Conservation (phyloP, 306 rosid species). For the Casuarina cunninghamiana region DNA sequence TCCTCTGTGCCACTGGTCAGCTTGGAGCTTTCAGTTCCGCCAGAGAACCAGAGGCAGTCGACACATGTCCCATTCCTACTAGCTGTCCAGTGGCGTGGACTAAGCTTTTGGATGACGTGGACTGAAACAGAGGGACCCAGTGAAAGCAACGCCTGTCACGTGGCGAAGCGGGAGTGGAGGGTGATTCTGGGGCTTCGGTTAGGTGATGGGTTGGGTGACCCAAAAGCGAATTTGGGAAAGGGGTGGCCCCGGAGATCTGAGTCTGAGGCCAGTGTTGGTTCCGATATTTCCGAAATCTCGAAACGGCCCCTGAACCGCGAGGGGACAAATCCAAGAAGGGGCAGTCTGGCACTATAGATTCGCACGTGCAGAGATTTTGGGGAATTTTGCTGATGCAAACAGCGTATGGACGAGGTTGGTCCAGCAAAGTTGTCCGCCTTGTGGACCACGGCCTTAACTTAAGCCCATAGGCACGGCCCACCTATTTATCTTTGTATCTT, state of each 20-base stretch:
- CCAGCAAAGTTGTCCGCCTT: neutral
- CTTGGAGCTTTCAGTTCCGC: neutral
- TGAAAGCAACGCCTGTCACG: neutral
- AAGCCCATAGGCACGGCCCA: no score
- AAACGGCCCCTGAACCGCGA: neutral
- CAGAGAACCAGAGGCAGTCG: no score
- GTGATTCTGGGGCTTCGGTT: neutral
- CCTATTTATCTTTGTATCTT: no score
- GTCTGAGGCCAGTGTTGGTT: neutral
- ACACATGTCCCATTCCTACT: neutral
- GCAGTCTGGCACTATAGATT: slow-evolving; percentile 19
- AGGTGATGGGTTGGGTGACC: neutral
- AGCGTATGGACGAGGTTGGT: neutral
- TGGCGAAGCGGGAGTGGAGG: neutral
- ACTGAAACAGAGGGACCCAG: neutral
- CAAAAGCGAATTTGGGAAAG: neutral
- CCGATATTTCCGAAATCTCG: slow-evolving; percentile 5
- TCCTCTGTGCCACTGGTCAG: slow-evolving; percentile 3
- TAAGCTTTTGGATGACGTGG: neutral
- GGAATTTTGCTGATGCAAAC: neutral
- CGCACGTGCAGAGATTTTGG: slow-evolving; percentile 16
- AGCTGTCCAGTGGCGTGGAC: neutral
- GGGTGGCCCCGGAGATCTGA: neutral
- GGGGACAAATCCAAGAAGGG: neutral
- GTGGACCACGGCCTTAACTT: no score